These are phyloP conservation scores for Carex myosuroides DNA, from an alignment of 176 grass and related monocot genomes.

Conservation along the genomic window DNA sequence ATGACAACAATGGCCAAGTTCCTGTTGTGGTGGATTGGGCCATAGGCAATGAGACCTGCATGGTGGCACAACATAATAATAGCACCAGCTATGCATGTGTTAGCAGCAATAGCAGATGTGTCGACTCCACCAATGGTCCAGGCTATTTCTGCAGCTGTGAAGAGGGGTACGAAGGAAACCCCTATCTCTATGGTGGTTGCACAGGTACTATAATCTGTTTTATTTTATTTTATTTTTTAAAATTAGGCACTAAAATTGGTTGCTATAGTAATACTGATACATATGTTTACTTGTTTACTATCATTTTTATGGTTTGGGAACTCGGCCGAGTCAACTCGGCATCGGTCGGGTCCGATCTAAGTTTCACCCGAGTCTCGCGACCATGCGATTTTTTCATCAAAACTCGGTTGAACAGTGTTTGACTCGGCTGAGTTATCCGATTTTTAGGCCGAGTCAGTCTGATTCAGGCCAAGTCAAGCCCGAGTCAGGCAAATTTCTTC, in stretches of 20 bases:
- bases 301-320: background rate
- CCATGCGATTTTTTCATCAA: no score
- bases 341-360: no score
- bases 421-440: no score
- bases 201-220: slow-evolving; percentile 17
- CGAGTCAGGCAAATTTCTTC: no score
- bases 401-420: no score
- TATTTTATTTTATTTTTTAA: background rate
- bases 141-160: slow-evolving; percentile 24
- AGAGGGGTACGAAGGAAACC: slow-evolving; percentile 37
- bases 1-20: background rate
- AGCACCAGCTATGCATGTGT: slow-evolving; percentile 19
- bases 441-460: no score
- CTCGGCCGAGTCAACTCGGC: no score
- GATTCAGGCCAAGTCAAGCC: no score
- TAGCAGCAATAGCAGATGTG: slow-evolving; percentile 5
- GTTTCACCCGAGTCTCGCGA: no score
- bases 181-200: slow-evolving; percentile 53
- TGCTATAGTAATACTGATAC: background rate
- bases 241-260: background rate
- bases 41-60: background rate
- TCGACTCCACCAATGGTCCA: background rate
- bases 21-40: slow-evolving; percentile 28
- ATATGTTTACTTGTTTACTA: background rate
- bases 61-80: background rate